Evolutionary conservation across 257 asterid species (phyloP).

Genomic region (Buddleja alternifolia): DNA sequence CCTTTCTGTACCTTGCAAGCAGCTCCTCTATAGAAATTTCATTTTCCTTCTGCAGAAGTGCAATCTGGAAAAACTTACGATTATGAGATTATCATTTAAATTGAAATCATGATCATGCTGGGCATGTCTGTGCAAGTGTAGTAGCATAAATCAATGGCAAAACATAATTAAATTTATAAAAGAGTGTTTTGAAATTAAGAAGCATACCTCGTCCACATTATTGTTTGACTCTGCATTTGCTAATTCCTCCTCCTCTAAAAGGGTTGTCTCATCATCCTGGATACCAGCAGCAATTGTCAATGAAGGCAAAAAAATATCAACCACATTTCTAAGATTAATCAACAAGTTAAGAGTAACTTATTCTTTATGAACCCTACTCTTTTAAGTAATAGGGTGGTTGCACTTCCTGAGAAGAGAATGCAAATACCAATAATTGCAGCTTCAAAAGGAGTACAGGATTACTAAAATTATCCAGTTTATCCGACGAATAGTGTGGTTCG

Average conservation of each 20-base stretch:
- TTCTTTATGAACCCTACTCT: conserved; percentile 11
- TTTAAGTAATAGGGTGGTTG: conserved; percentile 5
- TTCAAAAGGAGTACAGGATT: background rate
- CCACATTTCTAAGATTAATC: conserved; percentile 5
- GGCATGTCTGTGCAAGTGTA: conserved; percentile 23
- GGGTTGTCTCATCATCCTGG: conserved; percentile 96
- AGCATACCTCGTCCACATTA: conserved; percentile 64
- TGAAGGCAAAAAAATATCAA: conserved; percentile 7
- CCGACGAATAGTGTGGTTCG: conserved; percentile 21
- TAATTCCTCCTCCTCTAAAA: conserved; percentile 87
- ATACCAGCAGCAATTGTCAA: conserved; percentile 28
- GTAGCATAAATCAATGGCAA: conserved; percentile 25
- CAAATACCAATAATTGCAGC: background rate
- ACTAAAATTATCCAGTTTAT: conserved; percentile 12
- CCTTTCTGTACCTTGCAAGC: conserved; percentile 94
- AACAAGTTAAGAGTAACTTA: conserved; percentile 11
- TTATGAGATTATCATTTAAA: conserved; percentile 27
- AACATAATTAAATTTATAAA: conserved; percentile 13
- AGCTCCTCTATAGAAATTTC: conserved; percentile 87
- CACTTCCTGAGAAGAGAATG: conserved; percentile 11
- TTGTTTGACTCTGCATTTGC: conserved; percentile 66
- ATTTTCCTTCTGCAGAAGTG: conserved; percentile 84
- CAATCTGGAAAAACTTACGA: conserved; percentile 60
- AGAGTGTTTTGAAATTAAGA: conserved; percentile 14
- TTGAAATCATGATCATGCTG: conserved; percentile 26